A percentile compares a stretch with the other conserved stretches of the same genome.
phyloP scores from a whole-genome alignment of 2,329 filamentous ascomycete genomes.

The Verticillium isaacii region DNA sequence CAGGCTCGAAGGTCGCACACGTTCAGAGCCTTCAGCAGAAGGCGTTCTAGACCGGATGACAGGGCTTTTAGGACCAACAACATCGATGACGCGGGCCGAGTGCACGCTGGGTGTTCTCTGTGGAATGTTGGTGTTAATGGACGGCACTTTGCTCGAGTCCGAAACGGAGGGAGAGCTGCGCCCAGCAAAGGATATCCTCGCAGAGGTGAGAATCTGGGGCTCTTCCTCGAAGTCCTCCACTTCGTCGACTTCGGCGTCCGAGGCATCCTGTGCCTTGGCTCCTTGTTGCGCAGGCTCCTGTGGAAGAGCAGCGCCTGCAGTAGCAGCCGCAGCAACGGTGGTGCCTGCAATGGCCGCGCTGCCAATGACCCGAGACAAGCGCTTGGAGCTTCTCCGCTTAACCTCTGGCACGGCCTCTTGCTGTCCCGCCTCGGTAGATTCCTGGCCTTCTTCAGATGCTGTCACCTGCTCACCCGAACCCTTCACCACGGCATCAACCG shows the following conservation, averaged over 20 bases:
- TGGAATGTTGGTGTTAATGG: constrained; percentile 30
- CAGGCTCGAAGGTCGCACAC: constrained; percentile 33
- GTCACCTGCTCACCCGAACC: not conserved
- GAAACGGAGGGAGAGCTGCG: constrained; percentile 44
- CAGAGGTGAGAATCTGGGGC: constrained; percentile 52
- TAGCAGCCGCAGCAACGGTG: constrained; percentile 1
- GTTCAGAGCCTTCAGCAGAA: constrained; percentile 40
- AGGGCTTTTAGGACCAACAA: constrained; percentile 47
- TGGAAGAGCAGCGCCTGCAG: not conserved
- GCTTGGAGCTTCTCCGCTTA: constrained; percentile 10
- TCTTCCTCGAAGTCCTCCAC: constrained; percentile 52
- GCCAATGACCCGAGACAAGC: constrained; percentile 5
- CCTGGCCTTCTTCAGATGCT: not conserved
- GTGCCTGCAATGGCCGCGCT: constrained; percentile 1
- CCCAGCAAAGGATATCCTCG: constrained; percentile 50
- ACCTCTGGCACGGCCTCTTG: constrained; percentile 5
- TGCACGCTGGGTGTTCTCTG: constrained; percentile 44
- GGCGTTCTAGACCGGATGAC: constrained; percentile 39
- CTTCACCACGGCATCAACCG: not conserved
- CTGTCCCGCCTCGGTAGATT: not conserved
- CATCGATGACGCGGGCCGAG: constrained; percentile 55
- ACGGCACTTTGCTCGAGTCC: constrained; percentile 34
- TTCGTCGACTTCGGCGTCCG: constrained; percentile 42
- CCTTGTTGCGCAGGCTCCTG: not conserved
- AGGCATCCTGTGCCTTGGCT: not conserved